Percentiles rank a stretch among this genome's conserved stretches.
phyloP scores from a whole-genome alignment of 805 yeast species.

The Cyberlindnera veronae region DNA sequence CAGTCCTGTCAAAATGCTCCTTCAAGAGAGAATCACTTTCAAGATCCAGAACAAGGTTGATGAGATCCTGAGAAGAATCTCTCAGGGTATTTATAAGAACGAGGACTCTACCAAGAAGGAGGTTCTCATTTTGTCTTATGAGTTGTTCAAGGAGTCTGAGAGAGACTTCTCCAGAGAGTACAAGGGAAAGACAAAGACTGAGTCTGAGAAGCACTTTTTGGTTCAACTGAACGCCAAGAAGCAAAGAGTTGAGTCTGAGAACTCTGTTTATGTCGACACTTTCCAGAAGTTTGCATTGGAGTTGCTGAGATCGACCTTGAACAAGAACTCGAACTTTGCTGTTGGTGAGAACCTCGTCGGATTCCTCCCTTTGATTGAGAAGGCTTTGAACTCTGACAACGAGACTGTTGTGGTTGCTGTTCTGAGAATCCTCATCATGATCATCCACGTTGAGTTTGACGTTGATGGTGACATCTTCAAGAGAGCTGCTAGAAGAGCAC shows the following conservation, averaged over 20 bases:
- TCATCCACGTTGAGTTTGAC: conserved; percentile 61
- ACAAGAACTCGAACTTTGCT: conserved; percentile 56
- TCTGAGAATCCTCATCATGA: conserved; percentile 55
- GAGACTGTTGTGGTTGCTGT: conserved; percentile 76
- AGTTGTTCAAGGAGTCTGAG: conserved; percentile 57
- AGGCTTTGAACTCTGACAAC: conserved; percentile 57
- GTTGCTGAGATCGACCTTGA: conserved; percentile 64
- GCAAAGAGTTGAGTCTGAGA: conserved; percentile 49
- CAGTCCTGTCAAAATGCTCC: conserved; percentile 62
- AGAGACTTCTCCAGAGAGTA: conserved; percentile 23
- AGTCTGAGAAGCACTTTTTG: conserved; percentile 61
- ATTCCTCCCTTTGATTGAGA: conserved; percentile 69
- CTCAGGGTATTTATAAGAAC: conserved; percentile 78
- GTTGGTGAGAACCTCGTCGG: conserved; percentile 61
- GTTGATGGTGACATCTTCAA: conserved; percentile 49
- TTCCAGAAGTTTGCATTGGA: conserved; percentile 78
- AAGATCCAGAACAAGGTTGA: conserved; percentile 73
- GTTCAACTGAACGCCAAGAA: conserved; percentile 69
- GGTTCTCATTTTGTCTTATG: conserved; percentile 68
- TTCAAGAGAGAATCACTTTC: conserved; percentile 60
- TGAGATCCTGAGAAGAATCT: conserved; percentile 71
- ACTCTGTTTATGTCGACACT: conserved; percentile 52
- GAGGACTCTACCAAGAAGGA: conserved; percentile 52
- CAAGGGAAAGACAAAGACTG: conserved; percentile 29
- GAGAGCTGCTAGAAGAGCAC: conserved; percentile 54